Evolutionary conservation across 1,284 basidiomycete genomes (phyloP), one percentile per base, ranked within the genome.

Genomic region (Grifola frondosa): DNA sequence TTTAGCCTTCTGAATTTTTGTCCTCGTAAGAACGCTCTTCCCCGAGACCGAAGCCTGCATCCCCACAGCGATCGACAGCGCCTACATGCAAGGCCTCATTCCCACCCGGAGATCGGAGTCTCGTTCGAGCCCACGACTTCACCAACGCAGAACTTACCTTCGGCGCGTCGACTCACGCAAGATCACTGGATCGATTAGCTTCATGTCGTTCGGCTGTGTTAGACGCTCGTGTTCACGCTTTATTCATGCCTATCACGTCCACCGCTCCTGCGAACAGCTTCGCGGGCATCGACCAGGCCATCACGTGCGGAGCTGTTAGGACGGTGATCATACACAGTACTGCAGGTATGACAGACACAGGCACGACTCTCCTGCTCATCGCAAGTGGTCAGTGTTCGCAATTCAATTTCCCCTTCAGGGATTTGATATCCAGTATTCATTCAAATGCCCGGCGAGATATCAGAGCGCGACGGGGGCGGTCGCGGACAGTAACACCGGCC

Each of bases 111-210:
- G 10, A 21, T 47, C 28, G 45, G 36, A 2, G 32, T 42, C 7
- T 34, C 36, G 5, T 47, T 35, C 22, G 30, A 30, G 32, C 45
- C 45, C 6, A 42, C 45, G 5, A 38, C 31, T 13, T 16, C 26
- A 49, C 50, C n/a, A 64, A 61, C 43, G 63, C 55, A 23, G 60
- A 63, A 47, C 44, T 67, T 28, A 61, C 61, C 13, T 65, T 69
- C 62, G 78, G 78, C 48, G 75, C 30, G 64, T 64, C 32, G 76
- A 80, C 52, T 44, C 65, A 16, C 62, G 50, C 55, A 78, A 77
- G 59, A 73, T 70, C 64, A 74, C 70, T 17, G 73, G 77, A 4
- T 39, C 61, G 9, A 60, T 81, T 40, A 61, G 54, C 38, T 81
- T 52, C 35, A 46, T 54, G 56, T 62, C 13, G 43, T 55, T 47